Conservation (phyloP, 2,329 filamentous ascomycete species). For the Capronia coronata region DNA sequence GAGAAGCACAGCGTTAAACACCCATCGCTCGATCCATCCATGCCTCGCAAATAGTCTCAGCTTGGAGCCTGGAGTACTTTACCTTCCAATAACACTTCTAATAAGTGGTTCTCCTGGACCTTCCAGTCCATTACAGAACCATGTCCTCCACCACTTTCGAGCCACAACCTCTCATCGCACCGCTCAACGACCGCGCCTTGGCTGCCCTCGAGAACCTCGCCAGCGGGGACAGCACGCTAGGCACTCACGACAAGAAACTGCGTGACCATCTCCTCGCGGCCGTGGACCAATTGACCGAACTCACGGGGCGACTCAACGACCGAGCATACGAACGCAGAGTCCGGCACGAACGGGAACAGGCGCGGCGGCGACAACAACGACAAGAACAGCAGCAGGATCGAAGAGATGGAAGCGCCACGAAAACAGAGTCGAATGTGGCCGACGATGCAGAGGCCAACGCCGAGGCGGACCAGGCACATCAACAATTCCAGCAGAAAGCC, state of each 20-base stretch:
- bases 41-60: too few species aligned
- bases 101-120: too few species aligned
- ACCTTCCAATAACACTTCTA: too few species aligned
- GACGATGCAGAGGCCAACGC: not conserved
- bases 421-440: too few species aligned
- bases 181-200: conserved; percentile 17
- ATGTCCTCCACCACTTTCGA: conserved; percentile 11
- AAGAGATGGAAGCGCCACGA: too few species aligned
- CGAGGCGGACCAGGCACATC: conserved; percentile 9
- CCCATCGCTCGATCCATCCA: too few species aligned
- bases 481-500: conserved; percentile 41
- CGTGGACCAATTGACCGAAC: conserved; percentile 13
- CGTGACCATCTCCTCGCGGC: conserved; percentile 12
- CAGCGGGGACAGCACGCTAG: not conserved
- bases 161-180: conserved; percentile 13
- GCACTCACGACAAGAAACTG: conserved; percentile 6
- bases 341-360: conserved; percentile 2
- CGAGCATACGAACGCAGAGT: conserved; percentile 8
- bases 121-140: not conserved
- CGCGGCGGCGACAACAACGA: not conserved
- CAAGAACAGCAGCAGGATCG: not conserved
- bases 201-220: conserved; percentile 8
- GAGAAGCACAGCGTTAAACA: too few species aligned
- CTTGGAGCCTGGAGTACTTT: too few species aligned
- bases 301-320: conserved; percentile 15